Evolutionary conservation across 129 eudicot genomes (phyloP).

Genomic region (Arctium lappa): DNA sequence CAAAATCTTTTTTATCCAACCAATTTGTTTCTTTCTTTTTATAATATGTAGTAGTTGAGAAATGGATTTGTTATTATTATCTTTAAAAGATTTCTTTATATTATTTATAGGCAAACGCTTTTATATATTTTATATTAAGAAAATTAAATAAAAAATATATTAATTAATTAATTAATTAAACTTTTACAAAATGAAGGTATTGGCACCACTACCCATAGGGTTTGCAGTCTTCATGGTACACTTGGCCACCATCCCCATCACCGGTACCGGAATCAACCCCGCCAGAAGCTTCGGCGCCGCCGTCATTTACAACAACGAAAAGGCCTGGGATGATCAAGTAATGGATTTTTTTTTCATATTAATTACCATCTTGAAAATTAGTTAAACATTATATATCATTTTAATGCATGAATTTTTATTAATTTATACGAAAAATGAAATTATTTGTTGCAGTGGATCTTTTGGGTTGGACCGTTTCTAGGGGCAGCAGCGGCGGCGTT

Average conservation of each 20-base stretch:
- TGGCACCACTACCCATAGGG: constrained; percentile 71
- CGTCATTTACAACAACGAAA: constrained; percentile 45
- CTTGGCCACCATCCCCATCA: constrained; percentile 60
- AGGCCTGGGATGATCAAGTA: constrained; percentile 70
- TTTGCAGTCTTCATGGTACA: constrained; percentile 70
- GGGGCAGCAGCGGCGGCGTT: constrained; percentile 77
- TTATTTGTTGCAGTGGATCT: constrained; percentile 53
- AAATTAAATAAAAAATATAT: neutral
- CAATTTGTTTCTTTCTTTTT: neutral
- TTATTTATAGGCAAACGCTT: neutral
- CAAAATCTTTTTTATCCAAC: constrained; percentile 20
- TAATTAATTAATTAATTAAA: neutral
- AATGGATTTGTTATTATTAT: constrained; percentile 20
- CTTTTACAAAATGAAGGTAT: constrained; percentile 33
- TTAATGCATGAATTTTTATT: neutral
- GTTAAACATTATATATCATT: too few species aligned
- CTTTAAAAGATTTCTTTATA: constrained; percentile 8
- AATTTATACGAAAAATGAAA: neutral
- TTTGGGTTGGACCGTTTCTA: constrained; percentile 79
- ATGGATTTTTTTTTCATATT: neutral
- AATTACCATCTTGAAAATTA: neutral
- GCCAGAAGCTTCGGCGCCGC: constrained; percentile 69
- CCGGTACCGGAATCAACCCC: constrained; percentile 66
- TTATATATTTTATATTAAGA: neutral
- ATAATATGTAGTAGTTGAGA: constrained; percentile 19